phyloP scores from a whole-genome alignment of 2,329 filamentous ascomycete species.

The Aspergillus sp. region DNA sequence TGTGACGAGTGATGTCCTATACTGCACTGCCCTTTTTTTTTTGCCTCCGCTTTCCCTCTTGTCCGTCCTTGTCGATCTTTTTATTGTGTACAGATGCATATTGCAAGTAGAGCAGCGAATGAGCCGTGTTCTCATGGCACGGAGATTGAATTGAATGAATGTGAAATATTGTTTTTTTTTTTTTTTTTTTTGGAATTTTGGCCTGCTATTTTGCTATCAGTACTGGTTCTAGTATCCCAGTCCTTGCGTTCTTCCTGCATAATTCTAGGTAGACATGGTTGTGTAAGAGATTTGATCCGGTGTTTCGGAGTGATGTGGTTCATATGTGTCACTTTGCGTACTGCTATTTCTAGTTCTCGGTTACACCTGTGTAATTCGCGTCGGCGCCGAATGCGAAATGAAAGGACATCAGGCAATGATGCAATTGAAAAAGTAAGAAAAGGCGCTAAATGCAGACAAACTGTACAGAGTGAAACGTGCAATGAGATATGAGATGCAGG shows the following conservation, averaged over 20 bases:
- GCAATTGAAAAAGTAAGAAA: neutral
- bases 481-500: neutral
- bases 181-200: neutral
- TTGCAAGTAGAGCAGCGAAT: conserved; percentile 16
- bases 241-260: neutral
- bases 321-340: neutral
- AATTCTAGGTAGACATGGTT: neutral
- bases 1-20: conserved; percentile 24
- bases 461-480: neutral
- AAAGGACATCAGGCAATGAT: neutral
- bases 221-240: too few relatives aligned
- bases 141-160: conserved; percentile 8
- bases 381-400: neutral
- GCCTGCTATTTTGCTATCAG: neutral
- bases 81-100: conserved; percentile 26
- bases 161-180: neutral
- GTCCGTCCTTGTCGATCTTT: conserved; percentile 3
- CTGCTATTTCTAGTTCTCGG: neutral
- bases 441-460: neutral
- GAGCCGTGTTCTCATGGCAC: conserved; percentile 1
- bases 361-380: neutral
- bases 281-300: neutral
- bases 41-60: conserved; percentile 1
- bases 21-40: conserved; percentile 11
- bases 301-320: neutral